Evolutionary conservation across 345 rosid genomes (phyloP).

Genomic region (Aurinia saxatilis): DNA sequence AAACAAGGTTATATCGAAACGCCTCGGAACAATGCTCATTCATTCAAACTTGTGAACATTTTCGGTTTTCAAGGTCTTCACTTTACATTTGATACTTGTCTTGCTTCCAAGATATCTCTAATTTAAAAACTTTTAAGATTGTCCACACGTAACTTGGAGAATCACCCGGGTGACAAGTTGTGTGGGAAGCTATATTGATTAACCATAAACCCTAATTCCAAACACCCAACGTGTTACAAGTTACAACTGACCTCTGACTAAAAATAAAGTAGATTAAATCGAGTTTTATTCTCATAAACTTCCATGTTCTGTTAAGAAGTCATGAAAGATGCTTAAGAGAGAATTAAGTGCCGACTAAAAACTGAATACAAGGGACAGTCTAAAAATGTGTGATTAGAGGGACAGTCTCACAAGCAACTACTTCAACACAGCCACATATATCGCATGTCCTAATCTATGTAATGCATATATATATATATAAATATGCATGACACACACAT

Average conservation of each 20-base stretch:
- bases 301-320: not conserved
- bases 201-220: not conserved
- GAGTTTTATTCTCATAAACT: not conserved
- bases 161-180: not conserved
- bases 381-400: conserved; percentile 22
- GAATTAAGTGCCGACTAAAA: not conserved
- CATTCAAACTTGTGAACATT: too few relatives aligned
- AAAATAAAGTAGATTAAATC: not conserved
- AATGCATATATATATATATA: conserved; percentile 9
- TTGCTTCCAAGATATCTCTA: too few relatives aligned
- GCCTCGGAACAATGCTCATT: too few relatives aligned
- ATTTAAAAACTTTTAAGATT: too few relatives aligned
- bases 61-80: too few relatives aligned
- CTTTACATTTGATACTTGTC: too few relatives aligned
- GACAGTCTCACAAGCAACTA: conserved; percentile 22
- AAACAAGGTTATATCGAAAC: not conserved
- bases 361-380: conserved; percentile 15
- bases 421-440: conserved; percentile 14
- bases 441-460: conserved; percentile 21
- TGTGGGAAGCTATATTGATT: not conserved
- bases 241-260: not conserved
- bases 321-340: not conserved
- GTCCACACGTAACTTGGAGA: not conserved
- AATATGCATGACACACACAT: not conserved
- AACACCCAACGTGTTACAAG: not conserved